phyloP scores from a whole-genome alignment of 345 rosid genomes.

The Balakata baccata region DNA sequence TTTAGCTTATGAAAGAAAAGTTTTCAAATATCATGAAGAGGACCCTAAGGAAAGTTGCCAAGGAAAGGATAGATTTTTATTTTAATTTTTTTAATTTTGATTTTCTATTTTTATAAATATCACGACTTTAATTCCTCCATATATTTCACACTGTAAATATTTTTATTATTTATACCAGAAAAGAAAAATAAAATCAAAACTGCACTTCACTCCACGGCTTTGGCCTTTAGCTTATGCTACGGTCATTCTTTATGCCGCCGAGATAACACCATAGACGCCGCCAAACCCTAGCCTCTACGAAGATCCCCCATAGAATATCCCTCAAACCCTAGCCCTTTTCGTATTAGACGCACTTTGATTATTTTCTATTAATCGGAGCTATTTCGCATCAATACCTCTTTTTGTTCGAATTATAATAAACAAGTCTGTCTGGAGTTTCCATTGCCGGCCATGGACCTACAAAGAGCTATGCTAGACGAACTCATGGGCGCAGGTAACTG shows the following conservation, averaged over 20 bases:
- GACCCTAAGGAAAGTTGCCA: no score
- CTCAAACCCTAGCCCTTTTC: not conserved
- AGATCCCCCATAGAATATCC: not conserved
- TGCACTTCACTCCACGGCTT: no score
- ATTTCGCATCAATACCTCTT: not conserved
- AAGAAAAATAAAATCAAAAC: constrained; percentile 22
- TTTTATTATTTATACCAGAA: constrained; percentile 72
- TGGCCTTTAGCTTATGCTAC: not conserved
- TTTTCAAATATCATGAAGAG: no score
- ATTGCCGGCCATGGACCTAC: constrained; percentile 78
- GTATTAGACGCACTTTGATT: not conserved
- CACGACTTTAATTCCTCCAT: no score
- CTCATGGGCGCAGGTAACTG: constrained; percentile 87
- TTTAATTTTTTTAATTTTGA: no score
- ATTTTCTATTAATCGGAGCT: no score
- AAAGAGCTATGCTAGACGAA: constrained; percentile 90
- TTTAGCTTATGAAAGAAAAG: no score
- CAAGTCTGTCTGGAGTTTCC: no score
- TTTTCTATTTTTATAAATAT: no score
- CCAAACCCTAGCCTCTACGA: not conserved
- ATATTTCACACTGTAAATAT: no score
- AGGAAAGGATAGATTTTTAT: no score
- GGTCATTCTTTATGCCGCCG: not conserved
- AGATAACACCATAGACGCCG: not conserved
- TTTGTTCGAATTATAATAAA: not conserved